Evolutionary conservation across 169 alveolate genomes (phyloP).

Genomic region (Eimeria tenella): DNA sequence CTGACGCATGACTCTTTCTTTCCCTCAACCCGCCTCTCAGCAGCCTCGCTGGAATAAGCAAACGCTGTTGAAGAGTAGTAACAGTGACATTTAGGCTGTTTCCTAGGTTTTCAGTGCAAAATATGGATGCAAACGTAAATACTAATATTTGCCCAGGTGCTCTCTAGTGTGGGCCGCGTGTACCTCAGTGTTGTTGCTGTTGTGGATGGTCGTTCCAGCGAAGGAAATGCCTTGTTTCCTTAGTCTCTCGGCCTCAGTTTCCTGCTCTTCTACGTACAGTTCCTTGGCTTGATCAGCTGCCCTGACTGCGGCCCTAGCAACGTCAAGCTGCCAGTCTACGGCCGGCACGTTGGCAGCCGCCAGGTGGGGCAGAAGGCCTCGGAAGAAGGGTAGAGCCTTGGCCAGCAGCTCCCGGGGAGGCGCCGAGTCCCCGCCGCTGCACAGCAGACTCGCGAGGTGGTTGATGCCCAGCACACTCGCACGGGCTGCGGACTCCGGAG

Average conservation of each 20-base stretch:
- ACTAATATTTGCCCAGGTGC: too few relatives aligned
- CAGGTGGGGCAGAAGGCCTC: constrained; percentile 55
- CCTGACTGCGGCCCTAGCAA: constrained; percentile 21
- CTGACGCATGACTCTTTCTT: too few relatives aligned
- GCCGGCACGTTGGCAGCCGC: neutral
- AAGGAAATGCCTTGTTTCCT: constrained; percentile 21
- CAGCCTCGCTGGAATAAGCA: too few relatives aligned
- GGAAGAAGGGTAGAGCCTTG: constrained; percentile 20
- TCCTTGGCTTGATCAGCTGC: constrained; percentile 44
- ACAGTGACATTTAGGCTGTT: too few relatives aligned
- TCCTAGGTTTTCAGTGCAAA: too few relatives aligned
- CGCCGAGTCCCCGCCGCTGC: constrained; percentile 29
- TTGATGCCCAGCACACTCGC: constrained; percentile 48
- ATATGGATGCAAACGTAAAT: too few relatives aligned
- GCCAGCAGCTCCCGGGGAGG: constrained; percentile 44
- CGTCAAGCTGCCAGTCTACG: constrained; percentile 36
- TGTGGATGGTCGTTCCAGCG: neutral
- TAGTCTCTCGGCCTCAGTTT: constrained; percentile 44
- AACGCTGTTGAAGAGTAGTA: too few relatives aligned
- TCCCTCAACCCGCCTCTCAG: too few relatives aligned
- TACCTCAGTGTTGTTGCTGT: too few relatives aligned
- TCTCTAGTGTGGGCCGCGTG: too few relatives aligned
- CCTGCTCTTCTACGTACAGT: constrained; percentile 33
- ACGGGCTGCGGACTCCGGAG: constrained; percentile 8
- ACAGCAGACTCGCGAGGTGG: constrained; percentile 32